Percentiles rank a stretch among this genome's conserved stretches.
These are phyloP conservation scores for Lachnellula hyalina DNA, from an alignment of 2,329 filamentous ascomycete species.

Conservation along the genomic window DNA sequence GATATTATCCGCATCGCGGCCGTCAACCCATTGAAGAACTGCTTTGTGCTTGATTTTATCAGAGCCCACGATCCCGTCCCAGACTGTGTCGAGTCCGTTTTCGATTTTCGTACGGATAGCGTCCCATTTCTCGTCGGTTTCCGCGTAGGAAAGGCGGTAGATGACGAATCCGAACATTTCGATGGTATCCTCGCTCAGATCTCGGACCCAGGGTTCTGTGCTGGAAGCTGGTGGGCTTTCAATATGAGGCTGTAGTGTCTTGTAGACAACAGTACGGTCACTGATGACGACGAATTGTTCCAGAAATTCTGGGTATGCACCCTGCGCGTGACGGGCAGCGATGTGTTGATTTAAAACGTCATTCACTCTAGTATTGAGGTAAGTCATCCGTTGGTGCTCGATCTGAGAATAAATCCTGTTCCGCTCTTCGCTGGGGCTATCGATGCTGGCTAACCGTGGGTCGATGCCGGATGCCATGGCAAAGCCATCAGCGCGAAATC, in stretches of 20 bases:
- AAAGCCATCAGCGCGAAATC: conserved; percentile 15
- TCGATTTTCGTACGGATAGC: conserved; percentile 6
- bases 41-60: conserved; percentile 15
- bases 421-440: conserved; percentile 3
- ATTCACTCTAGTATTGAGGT: not conserved
- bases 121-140: conserved; percentile 17
- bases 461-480: conserved; percentile 10
- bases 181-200: conserved; percentile 3
- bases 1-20: conserved; percentile 11
- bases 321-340: not conserved
- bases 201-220: conserved; percentile 15
- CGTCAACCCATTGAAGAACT: conserved; percentile 20
- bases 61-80: conserved; percentile 12
- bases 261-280: conserved; percentile 17
- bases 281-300: conserved; percentile 11
- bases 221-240: conserved; percentile 6
- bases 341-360: not conserved
- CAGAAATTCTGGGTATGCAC: conserved; percentile 12
- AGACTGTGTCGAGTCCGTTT: conserved; percentile 12
- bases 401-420: conserved; percentile 13
- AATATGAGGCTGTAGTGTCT: conserved; percentile 13
- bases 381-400: conserved; percentile 1
- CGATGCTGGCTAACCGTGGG: conserved; percentile 1
- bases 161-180: conserved; percentile 19
- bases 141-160: conserved; percentile 16